These are phyloP conservation scores for Candida manassasensis DNA, from an alignment of 805 yeast species.

Conservation along the genomic window DNA sequence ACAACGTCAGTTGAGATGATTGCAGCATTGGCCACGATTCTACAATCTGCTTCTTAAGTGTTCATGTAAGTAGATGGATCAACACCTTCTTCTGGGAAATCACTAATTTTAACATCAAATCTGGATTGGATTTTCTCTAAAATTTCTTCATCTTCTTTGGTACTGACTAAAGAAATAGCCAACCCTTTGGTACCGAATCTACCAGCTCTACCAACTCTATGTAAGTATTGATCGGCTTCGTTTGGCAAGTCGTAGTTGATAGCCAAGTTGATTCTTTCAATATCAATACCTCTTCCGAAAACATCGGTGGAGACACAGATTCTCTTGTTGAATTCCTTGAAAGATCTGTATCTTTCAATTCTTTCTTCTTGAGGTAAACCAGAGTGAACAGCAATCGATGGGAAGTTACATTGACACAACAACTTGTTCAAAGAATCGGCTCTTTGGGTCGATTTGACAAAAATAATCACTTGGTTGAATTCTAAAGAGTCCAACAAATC, in stretches of 20 bases:
- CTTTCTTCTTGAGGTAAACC: slow-evolving; percentile 97
- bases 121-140: slow-evolving; percentile 92
- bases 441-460: slow-evolving; percentile 86
- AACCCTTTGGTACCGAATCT: slow-evolving; percentile 99
- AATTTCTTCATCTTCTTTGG: slow-evolving; percentile 84
- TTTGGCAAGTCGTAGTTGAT: slow-evolving; percentile 94
- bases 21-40: neutral
- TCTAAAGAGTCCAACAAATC: slow-evolving; percentile 91
- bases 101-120: slow-evolving; percentile 91
- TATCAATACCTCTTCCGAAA: slow-evolving; percentile 98
- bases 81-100: slow-evolving; percentile 96
- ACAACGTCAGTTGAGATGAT: slow-evolving; percentile 4
- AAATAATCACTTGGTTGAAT: slow-evolving; percentile 96
- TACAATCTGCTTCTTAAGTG: slow-evolving; percentile 44
- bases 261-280: slow-evolving; percentile 96
- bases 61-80: slow-evolving; percentile 98
- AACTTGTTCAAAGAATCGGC: slow-evolving; percentile 88
- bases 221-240: slow-evolving; percentile 97
- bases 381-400: slow-evolving; percentile 94
- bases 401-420: slow-evolving; percentile 89
- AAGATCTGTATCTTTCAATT: slow-evolving; percentile 91
- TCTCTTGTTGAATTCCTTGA: slow-evolving; percentile 97
- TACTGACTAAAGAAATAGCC: slow-evolving; percentile 84
- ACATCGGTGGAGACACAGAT: slow-evolving; percentile 98
- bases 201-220: slow-evolving; percentile 99